Evolutionary conservation across 108 stramenopile species (phyloP).

Genomic region (Cyclotella choctawhatcheeana): DNA sequence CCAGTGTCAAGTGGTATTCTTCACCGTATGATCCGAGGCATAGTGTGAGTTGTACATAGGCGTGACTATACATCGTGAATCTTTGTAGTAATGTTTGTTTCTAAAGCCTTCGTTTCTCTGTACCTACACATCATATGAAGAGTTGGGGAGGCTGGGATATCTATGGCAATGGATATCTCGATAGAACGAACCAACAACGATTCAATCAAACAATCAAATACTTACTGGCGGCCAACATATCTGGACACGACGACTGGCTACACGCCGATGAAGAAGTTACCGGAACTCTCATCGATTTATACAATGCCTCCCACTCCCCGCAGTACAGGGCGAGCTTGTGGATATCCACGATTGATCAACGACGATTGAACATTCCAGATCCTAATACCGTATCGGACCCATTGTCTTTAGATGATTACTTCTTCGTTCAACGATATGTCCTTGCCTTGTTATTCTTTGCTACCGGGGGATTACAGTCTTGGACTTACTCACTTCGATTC

Average conservation of each 20-base stretch:
- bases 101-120: no score
- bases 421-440: conserved; percentile 45
- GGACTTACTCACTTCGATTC: conserved; percentile 17
- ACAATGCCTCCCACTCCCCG: conserved; percentile 5
- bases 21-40: not conserved
- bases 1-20: conserved; percentile 6
- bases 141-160: not conserved
- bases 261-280: not conserved
- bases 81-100: no score
- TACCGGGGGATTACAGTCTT: conserved; percentile 26
- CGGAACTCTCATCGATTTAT: not conserved
- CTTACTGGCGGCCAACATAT: conserved; percentile 18
- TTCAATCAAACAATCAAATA: conserved; percentile 34
- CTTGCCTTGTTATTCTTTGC: conserved; percentile 39
- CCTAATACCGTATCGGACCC: not conserved
- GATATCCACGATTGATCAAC: conserved; percentile 29
- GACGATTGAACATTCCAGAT: conserved; percentile 13
- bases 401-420: conserved; percentile 28
- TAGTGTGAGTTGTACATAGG: no score
- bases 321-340: conserved; percentile 41
- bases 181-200: conserved; percentile 22
- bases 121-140: no score
- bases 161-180: conserved; percentile 22
- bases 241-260: not conserved
- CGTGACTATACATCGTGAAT: no score